Evolutionary conservation across 176 grass and related monocot genomes (phyloP).

Genomic region (Eremochloa ophiuroides): DNA sequence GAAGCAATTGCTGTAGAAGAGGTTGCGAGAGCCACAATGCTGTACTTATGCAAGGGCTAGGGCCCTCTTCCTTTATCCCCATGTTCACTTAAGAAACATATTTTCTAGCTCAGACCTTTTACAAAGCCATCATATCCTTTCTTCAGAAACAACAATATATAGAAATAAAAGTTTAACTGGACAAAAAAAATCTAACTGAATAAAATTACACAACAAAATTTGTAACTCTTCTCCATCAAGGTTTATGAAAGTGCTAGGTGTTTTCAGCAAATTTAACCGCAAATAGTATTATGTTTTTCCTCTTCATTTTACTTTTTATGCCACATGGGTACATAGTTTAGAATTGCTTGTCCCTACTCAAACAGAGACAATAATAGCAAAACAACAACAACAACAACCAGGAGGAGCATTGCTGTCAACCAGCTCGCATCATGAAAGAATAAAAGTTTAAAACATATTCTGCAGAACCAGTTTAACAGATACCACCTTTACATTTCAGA

Average conservation of each 20-base stretch:
- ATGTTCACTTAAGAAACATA: slow-evolving; percentile 36
- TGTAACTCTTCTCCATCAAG: background rate
- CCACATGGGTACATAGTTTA: background rate
- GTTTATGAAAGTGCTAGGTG: background rate
- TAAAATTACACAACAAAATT: background rate
- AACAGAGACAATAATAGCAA: background rate
- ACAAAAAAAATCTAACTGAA: background rate
- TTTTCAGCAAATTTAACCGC: background rate
- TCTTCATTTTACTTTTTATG: background rate
- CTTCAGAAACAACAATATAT: background rate
- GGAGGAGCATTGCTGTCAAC: background rate
- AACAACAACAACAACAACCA: background rate
- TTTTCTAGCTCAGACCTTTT: slow-evolving; percentile 70
- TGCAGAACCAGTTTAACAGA: background rate
- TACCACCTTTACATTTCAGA: background rate
- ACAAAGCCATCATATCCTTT: slow-evolving; percentile 73
- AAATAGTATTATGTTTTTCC: background rate
- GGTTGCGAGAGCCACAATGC: slow-evolving; percentile 59
- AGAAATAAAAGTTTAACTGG: too few relatives aligned
- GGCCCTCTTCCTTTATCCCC: slow-evolving; percentile 50
- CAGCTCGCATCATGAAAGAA: background rate
- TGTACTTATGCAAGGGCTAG: slow-evolving; percentile 58
- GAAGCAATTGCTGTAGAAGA: slow-evolving; percentile 61
- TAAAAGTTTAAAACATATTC: background rate
- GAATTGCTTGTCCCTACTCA: background rate